Percentiles rank a stretch among this genome's conserved stretches.
Evolutionary conservation across 2,329 filamentous ascomycete species (phyloP).

Genomic region (Colletotrichum noveboracense): DNA sequence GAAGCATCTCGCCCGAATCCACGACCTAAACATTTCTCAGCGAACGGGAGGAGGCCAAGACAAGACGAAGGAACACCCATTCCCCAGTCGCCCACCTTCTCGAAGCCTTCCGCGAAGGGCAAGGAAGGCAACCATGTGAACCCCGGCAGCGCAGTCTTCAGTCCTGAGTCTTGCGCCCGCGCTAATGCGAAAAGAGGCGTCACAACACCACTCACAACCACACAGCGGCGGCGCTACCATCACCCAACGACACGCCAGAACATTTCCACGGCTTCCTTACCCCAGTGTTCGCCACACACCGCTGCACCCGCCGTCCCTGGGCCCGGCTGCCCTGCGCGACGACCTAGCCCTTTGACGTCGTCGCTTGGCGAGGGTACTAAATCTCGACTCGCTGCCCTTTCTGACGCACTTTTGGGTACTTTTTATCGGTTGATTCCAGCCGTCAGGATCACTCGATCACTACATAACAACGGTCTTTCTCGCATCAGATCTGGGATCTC

Average conservation of each 20-base stretch:
- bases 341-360: neutral
- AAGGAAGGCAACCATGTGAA: neutral
- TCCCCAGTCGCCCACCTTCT: neutral
- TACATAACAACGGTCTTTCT: constrained; percentile 5
- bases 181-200: constrained; percentile 15
- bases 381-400: neutral
- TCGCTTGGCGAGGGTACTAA: constrained; percentile 10
- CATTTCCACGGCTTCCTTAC: neutral
- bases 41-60: neutral
- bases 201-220: neutral
- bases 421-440: neutral
- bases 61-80: neutral
- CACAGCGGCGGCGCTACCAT: neutral
- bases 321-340: neutral
- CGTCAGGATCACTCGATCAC: neutral
- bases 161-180: constrained; percentile 21
- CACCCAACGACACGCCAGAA: neutral
- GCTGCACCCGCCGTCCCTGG: neutral
- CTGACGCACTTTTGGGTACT: neutral
- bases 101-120: neutral
- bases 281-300: neutral
- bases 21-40: neutral
- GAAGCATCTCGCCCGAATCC: neutral
- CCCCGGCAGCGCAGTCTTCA: neutral
- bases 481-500: neutral